Conservation (phyloP, 1,139 yeast species). For the Suhomyces bribrorum region DNA sequence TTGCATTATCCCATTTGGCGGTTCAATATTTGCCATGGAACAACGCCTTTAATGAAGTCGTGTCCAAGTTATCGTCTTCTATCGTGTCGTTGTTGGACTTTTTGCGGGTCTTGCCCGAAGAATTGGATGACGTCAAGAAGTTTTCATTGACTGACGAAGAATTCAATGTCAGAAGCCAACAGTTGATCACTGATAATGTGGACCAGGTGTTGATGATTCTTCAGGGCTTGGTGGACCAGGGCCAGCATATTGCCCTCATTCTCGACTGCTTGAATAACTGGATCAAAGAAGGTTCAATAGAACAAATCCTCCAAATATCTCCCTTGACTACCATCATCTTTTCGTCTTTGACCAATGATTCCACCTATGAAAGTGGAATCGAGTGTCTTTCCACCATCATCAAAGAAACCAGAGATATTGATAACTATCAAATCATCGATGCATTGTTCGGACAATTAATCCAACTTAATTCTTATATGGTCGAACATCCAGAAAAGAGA, state of each 20-base stretch:
- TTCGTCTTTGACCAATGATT: constrained; percentile 61
- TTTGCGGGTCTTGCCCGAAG: constrained; percentile 87
- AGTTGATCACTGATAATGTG: constrained; percentile 66
- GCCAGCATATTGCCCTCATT: constrained; percentile 31
- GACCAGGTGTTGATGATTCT: constrained; percentile 66
- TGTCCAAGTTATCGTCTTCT: constrained; percentile 46
- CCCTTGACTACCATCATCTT: constrained; percentile 68
- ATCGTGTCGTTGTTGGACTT: constrained; percentile 66
- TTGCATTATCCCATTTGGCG: constrained; percentile 79
- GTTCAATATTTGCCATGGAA: constrained; percentile 77
- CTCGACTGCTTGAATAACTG: constrained; percentile 84
- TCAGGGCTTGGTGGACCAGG: constrained; percentile 45
- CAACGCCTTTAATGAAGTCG: constrained; percentile 69
- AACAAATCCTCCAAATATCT: constrained; percentile 60
- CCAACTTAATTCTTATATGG: constrained; percentile 54
- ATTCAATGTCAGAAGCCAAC: constrained; percentile 61
- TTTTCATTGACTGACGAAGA: constrained; percentile 84
- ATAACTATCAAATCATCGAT: constrained; percentile 59
- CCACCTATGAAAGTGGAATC: constrained; percentile 80
- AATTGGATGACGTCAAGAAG: constrained; percentile 73
- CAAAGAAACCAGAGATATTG: constrained; percentile 77
- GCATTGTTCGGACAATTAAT: constrained; percentile 71
- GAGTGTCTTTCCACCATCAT: constrained; percentile 82
- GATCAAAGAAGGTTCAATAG: constrained; percentile 83
- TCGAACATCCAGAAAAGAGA: constrained; percentile 29